Evolutionary conservation across 78 protist genomes (phyloP).

Genomic region (Parvularia atlantis): DNA sequence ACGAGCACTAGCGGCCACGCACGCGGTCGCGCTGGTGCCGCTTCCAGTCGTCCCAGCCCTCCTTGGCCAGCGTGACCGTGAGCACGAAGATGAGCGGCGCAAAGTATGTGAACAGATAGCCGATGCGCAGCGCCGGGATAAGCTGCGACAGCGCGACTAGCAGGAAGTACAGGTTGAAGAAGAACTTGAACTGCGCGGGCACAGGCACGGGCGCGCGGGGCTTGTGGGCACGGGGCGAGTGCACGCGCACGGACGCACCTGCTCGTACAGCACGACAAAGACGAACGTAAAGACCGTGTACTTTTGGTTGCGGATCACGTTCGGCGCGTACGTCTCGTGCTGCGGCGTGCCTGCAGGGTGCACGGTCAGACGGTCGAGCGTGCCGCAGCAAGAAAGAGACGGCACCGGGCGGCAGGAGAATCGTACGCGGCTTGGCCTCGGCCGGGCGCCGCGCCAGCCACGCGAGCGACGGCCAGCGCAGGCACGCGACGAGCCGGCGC

Average conservation of each 20-base stretch:
- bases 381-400: too few relatives aligned
- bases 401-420: too few relatives aligned
- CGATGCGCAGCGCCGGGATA: constrained; percentile 14
- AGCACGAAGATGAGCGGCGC: constrained; percentile 43
- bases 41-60: constrained; percentile 28
- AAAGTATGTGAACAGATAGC: constrained; percentile 29
- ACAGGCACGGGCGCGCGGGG: too few relatives aligned
- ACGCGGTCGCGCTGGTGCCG: background rate
- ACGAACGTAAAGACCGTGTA: constrained; percentile 42
- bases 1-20: too few relatives aligned
- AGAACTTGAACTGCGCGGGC: constrained; percentile 38
- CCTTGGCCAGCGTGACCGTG: constrained; percentile 24
- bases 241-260: too few relatives aligned
- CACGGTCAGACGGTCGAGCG: too few relatives aligned
- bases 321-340: background rate
- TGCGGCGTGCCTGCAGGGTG: too few relatives aligned
- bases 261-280: constrained; percentile 43
- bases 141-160: constrained; percentile 23
- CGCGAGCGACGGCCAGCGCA: too few relatives aligned
- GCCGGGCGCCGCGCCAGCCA: too few relatives aligned
- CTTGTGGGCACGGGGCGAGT: too few relatives aligned
- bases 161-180: constrained; percentile 37
- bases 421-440: too few relatives aligned
- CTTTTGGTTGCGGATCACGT: constrained; percentile 30
- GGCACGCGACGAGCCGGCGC: too few relatives aligned